Percentiles rank a stretch among this genome's conserved stretches.
Conservation (phyloP, 2,329 filamentous ascomycete genomes). For the Xylaria digitata region DNA sequence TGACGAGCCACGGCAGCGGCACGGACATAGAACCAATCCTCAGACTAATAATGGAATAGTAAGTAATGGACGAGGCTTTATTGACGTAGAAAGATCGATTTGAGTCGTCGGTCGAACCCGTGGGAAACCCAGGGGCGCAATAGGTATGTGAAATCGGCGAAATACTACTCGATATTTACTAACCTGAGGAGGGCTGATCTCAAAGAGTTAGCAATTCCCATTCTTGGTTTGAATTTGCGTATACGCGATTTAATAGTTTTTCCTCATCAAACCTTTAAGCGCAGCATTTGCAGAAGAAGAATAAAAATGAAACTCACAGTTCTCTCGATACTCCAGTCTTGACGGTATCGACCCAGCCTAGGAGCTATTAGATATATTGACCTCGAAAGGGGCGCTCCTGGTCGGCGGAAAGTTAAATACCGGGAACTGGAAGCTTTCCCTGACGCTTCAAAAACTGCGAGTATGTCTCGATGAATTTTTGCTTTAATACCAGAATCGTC, state of each 20-base stretch:
- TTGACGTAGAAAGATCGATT: neutral
- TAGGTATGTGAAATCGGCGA: no score
- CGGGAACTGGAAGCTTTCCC: conserved; percentile 90
- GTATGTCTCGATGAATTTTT: conserved; percentile 90
- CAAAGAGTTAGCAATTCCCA: conserved; percentile 19
- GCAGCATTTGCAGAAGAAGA: neutral
- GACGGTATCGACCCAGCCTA: conserved; percentile 93
- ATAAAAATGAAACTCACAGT: conserved; percentile 64
- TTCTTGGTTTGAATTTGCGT: neutral
- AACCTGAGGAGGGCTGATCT: conserved; percentile 36
- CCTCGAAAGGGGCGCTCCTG: conserved; percentile 40
- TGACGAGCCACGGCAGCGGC: conserved; percentile 83
- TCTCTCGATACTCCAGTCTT: conserved; percentile 98
- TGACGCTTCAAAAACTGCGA: conserved; percentile 92
- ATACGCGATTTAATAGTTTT: neutral
- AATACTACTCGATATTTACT: conserved; percentile 11
- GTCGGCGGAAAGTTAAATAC: conserved; percentile 54
- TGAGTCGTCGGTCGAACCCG: neutral
- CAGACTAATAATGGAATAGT: conserved; percentile 77
- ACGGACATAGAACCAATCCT: conserved; percentile 95
- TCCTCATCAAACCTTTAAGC: neutral
- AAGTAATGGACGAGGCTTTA: neutral
- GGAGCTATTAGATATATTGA: conserved; percentile 11
- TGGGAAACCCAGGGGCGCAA: neutral
- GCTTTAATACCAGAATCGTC: conserved; percentile 69